A percentile compares a stretch with the other conserved stretches of the same genome.
Conservation (phyloP, 257 asterid genomes). For the Dorcoceras hygrometricum region DNA sequence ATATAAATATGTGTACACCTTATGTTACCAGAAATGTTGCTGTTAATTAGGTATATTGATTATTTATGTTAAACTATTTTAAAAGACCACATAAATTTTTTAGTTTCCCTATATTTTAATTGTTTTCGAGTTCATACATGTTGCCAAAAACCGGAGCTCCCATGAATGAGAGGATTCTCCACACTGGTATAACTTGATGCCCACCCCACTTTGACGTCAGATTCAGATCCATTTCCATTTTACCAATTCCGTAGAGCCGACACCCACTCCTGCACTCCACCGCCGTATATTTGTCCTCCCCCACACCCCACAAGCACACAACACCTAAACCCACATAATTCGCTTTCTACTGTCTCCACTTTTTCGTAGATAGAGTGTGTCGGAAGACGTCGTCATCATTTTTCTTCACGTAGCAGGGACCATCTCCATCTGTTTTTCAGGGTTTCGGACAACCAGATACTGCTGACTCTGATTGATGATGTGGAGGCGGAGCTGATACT, state of each 20-base stretch:
- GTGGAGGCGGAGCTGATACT: slow-evolving; percentile 2
- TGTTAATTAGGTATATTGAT: too few species aligned
- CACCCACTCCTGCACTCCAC: slow-evolving; percentile 11
- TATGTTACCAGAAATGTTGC: too few species aligned
- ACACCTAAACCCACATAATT: neutral
- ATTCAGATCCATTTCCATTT: slow-evolving; percentile 22
- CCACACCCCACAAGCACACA: slow-evolving; percentile 12
- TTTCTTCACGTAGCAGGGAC: neutral
- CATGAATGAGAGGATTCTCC: too few species aligned
- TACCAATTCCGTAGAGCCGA: slow-evolving; percentile 26
- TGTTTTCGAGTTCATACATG: too few species aligned
- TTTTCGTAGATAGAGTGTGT: slow-evolving; percentile 8
- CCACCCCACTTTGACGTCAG: neutral
- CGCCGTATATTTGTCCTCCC: slow-evolving; percentile 7
- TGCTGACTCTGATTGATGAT: slow-evolving; percentile 11
- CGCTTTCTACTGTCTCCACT: slow-evolving; percentile 15
- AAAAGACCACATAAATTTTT: too few species aligned
- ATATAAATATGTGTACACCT: too few species aligned
- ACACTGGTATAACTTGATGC: neutral
- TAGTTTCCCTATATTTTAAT: too few species aligned
- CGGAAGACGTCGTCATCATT: slow-evolving; percentile 11
- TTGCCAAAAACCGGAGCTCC: too few species aligned
- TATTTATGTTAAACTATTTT: too few species aligned
- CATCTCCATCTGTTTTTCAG: neutral
- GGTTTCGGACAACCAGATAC: neutral